Conservation (phyloP, 2,329 filamentous ascomycete species). For the Plectosphaerella sp. region DNA sequence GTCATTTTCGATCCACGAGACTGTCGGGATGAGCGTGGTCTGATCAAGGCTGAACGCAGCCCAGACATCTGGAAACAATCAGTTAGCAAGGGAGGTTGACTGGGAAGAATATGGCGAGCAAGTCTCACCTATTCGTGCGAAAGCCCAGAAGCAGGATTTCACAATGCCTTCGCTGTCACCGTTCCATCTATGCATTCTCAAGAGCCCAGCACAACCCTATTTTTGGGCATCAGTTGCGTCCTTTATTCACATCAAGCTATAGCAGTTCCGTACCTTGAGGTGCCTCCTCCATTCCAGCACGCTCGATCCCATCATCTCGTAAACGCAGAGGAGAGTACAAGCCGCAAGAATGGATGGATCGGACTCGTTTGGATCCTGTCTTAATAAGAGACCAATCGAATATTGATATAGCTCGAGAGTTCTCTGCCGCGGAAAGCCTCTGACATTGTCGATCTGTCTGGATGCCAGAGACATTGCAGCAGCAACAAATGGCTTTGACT, state of each 20-base stretch:
- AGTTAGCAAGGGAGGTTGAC: neutral
- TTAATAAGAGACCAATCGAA: constrained; percentile 5
- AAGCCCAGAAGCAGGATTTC: constrained; percentile 10
- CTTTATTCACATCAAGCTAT: no score
- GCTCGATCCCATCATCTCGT: constrained; percentile 11
- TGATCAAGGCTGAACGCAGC: constrained; percentile 7
- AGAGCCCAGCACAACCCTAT: constrained; percentile 8
- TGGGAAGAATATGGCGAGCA: neutral
- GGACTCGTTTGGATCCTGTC: constrained; percentile 6
- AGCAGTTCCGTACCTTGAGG: constrained; percentile 2
- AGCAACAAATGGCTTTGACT: constrained; percentile 5
- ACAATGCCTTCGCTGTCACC: constrained; percentile 5
- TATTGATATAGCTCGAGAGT: constrained; percentile 10
- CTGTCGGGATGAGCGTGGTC: constrained; percentile 8
- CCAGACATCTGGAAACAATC: constrained; percentile 5
- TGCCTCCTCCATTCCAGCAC: constrained; percentile 9
- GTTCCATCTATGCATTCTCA: constrained; percentile 4
- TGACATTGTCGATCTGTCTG: constrained; percentile 5
- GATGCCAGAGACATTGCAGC: constrained; percentile 7
- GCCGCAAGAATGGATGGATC: constrained; percentile 4
- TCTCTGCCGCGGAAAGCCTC: neutral
- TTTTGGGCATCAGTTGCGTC: no score
- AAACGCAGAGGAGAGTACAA: constrained; percentile 9
- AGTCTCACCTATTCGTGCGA: constrained; percentile 6
- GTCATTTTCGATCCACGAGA: constrained; percentile 8